Evolutionary conservation across 805 yeast species (phyloP), one percentile per base, ranked within the genome.

Genomic region (Cyberlindnera nakhonratchasimensis): DNA sequence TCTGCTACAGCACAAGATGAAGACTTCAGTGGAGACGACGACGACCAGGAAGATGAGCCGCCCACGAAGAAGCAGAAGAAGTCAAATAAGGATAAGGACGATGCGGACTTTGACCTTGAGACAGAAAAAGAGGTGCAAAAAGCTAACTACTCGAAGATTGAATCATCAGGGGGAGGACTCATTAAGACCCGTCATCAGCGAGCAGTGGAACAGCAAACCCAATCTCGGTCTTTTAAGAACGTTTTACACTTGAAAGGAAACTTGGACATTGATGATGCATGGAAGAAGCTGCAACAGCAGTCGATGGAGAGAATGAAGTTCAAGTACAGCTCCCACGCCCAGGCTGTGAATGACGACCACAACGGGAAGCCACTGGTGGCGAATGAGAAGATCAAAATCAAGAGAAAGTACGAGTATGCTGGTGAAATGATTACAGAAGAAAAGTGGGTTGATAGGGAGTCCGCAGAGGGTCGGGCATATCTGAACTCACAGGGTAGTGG

Each of bases 381-480:
- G 5, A 43, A 46, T 23, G 80, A 80, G 38, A 73, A 73, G 57
- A 75, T 91, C 42, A 77, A 79, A 52, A 89, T 91, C 43, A 80
- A 77, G 46, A 72, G 93, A 48, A 77, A 81, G 3, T 91, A 86
- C 59, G 84, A 86, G 43, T 91, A 88, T 71, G 98, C 99, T 0
- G 97, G 97, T 6, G 85, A 85, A 53, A 69, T 79, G 3, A 71
- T 84, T 2, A 77, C 83, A 0, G 96, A 90, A 55, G 81, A 82
- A 45, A 88, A 86, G 62, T 69, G 73, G 63, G 97, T 93, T 1
- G 83, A 79, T 35, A 75, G 74, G 7, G 71, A 77, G 34, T 84
- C 96, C 8, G 93, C 93, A 12, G 96, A 88, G 59, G 98, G 95
- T 0, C 79, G 78, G 51, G 96, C 90, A 16, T 88, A 82, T 55